These are phyloP conservation scores for Nothopassalora personata DNA, from an alignment of 2,329 filamentous ascomycete species.

Conservation along the genomic window DNA sequence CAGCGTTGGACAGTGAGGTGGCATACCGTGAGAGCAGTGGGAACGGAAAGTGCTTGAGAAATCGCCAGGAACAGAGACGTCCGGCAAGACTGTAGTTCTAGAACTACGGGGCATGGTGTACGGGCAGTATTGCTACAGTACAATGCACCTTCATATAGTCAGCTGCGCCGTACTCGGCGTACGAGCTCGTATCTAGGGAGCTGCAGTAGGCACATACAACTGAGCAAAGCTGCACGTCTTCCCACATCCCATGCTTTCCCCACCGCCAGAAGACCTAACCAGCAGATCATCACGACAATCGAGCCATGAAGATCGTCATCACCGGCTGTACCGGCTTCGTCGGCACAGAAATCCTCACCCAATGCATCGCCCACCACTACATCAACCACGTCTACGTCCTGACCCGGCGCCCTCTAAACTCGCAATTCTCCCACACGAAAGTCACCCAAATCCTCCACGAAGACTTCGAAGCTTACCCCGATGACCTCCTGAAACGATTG, in stretches of 20 bases:
- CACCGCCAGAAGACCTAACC: neutral
- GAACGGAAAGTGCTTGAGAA: neutral
- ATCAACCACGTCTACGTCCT: conserved; percentile 42
- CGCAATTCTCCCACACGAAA: conserved; percentile 29
- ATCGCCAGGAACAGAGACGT: no score
- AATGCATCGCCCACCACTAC: conserved; percentile 45
- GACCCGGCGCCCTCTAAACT: conserved; percentile 27
- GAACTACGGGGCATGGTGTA: neutral
- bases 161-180: neutral
- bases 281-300: neutral
- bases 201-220: neutral
- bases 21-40: no score
- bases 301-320: conserved; percentile 55
- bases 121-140: neutral
- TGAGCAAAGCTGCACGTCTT: neutral
- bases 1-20: neutral
- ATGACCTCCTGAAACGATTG: conserved; percentile 38
- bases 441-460: conserved; percentile 36
- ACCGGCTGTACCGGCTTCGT: conserved; percentile 56
- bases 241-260: neutral
- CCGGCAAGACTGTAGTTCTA: conserved; percentile 5
- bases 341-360: conserved; percentile 49
- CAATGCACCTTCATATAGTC: neutral
- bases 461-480: conserved; percentile 51
- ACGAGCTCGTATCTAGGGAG: no score